phyloP scores from a whole-genome alignment of 257 asterid species.

The Ligustrum vulgare region DNA sequence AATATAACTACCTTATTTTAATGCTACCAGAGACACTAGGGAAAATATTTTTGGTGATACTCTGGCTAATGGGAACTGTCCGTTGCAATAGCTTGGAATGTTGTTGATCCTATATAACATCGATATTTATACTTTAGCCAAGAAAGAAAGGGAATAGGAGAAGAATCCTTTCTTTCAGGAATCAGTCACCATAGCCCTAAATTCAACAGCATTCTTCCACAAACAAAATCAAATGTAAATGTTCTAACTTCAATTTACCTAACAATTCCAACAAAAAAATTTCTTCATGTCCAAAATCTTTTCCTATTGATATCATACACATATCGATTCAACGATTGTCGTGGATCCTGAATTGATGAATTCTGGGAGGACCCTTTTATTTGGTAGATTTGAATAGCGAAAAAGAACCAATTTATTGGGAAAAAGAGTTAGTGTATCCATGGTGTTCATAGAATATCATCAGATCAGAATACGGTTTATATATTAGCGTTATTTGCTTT shows the following conservation, averaged over 20 bases:
- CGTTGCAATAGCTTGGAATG: no score
- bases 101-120: background rate
- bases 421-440: background rate
- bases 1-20: no score
- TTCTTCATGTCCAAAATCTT: background rate
- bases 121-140: background rate
- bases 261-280: background rate
- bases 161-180: background rate
- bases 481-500: background rate
- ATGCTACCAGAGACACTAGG: no score
- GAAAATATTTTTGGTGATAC: no score
- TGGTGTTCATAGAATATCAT: constrained; percentile 5
- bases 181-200: background rate
- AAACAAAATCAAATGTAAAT: background rate
- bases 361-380: background rate
- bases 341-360: background rate
- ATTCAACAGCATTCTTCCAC: background rate
- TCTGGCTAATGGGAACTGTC: no score
- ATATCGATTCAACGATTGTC: background rate
- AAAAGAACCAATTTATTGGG: background rate
- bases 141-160: background rate
- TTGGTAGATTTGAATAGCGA: background rate
- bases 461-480: background rate
- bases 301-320: background rate
- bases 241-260: background rate